Evolutionary conservation across 2,329 filamentous ascomycete species (phyloP).

Genomic region (Beauveria medogensis): DNA sequence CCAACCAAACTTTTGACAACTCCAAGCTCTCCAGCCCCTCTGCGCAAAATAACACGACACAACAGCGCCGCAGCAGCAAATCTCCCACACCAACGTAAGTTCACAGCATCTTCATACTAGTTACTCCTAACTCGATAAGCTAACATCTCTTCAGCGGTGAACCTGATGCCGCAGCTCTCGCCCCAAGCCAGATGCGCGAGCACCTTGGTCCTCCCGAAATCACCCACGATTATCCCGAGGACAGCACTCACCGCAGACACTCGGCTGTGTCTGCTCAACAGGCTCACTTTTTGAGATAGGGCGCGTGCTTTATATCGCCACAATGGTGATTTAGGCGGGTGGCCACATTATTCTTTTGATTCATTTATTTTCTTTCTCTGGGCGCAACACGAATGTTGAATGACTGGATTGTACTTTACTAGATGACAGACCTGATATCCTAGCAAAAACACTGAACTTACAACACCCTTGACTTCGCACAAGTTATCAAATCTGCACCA

Average conservation of each 20-base stretch:
- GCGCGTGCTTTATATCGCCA: neutral
- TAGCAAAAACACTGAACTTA: neutral
- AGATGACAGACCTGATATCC: neutral
- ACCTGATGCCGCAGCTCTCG: neutral
- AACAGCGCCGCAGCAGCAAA: neutral
- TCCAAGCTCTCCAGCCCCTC: neutral
- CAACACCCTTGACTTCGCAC: neutral
- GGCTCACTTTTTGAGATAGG: conserved; percentile 6
- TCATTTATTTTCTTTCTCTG: neutral
- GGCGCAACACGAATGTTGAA: neutral
- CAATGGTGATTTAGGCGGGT: fast-evolving
- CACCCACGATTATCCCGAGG: conserved; percentile 11
- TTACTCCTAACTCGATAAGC: neutral
- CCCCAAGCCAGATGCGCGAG: conserved; percentile 6
- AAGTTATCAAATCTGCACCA: too few relatives aligned
- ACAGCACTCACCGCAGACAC: conserved; percentile 11
- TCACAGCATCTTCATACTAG: neutral
- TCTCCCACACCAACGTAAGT: neutral
- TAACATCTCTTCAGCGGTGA: neutral
- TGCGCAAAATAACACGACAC: neutral
- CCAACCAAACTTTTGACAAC: neutral
- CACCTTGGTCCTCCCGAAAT: conserved; percentile 9
- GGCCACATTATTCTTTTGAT: neutral
- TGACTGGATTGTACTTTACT: neutral
- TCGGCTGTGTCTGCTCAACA: conserved; percentile 7